Percentiles rank a stretch among this genome's conserved stretches.
Evolutionary conservation across 495 filamentous ascomycete genomes (phyloP).

Genomic region (Apiosordaria backusii): DNA sequence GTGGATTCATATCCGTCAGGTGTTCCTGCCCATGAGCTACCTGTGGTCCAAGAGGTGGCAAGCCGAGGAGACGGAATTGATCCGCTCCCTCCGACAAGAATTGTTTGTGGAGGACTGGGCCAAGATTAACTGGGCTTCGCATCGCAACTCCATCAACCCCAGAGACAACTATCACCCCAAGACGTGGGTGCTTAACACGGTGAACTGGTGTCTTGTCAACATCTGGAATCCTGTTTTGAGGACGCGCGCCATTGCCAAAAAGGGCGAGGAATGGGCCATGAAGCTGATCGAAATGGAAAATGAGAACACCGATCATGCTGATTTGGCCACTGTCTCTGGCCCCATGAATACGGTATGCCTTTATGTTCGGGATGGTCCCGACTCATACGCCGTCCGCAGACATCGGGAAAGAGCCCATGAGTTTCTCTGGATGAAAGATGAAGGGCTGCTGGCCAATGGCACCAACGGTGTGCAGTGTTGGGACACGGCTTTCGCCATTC

Average conservation of each 20-base stretch:
- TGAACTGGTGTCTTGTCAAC: constrained; percentile 73
- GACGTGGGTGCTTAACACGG: constrained; percentile 68
- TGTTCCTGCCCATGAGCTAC: constrained; percentile 89
- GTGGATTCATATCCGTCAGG: constrained; percentile 97
- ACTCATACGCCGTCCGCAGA: constrained; percentile 67
- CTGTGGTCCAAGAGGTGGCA: constrained; percentile 77
- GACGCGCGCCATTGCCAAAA: constrained; percentile 50
- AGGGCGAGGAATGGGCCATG: constrained; percentile 68
- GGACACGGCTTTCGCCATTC: constrained; percentile 90
- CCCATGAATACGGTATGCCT: constrained; percentile 83
- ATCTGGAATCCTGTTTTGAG: constrained; percentile 75
- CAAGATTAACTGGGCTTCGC: constrained; percentile 66
- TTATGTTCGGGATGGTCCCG: constrained; percentile 78
- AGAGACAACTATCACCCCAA: constrained; percentile 93
- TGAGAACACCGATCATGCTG: constrained; percentile 81
- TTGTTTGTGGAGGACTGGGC: constrained; percentile 78
- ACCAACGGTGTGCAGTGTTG: constrained; percentile 96
- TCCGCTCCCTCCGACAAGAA: constrained; percentile 71
- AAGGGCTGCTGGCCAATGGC: constrained; percentile 92
- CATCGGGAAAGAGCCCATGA: constrained; percentile 81
- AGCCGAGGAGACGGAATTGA: constrained; percentile 66
- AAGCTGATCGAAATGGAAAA: constrained; percentile 81
- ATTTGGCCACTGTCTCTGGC: constrained; percentile 83
- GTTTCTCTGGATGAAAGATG: constrained; percentile 85
- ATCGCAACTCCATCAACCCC: constrained; percentile 78